Base-by-base conservation (phyloP, 495 filamentous ascomycete genomes). In the Annulohypoxylon nitens region DNA sequence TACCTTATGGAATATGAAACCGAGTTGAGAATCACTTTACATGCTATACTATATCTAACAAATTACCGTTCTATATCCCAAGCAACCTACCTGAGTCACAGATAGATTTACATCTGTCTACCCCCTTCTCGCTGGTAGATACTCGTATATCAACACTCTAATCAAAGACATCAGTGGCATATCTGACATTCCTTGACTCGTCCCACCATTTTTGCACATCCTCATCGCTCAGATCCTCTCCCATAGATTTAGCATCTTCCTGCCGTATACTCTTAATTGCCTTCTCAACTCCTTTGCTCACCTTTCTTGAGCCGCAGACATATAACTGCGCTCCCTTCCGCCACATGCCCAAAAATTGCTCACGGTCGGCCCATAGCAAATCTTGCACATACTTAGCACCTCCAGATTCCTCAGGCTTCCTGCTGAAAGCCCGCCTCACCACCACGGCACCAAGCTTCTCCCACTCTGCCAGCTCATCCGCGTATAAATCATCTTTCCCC, bases 81-180 rank as follows among this genome's bases (percentile, higher is more conserved):
- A 47, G 10, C 39, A 43, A 43, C 4, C 12, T 14, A 30, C 30
- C 5, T 6, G 5, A 23, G 20, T 23, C 30, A 1, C 30, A 30
- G 30, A 3, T 6, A 30, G 30, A 30, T 6, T 6, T 6, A 4
- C 30, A 30, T 30, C 30, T 6, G 30, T 30, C 2, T 30, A 6
- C 30, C 5, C 30, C 30, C 3, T 30, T 6, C 1, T 30, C 3
- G 8, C 37, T 12, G 43, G 43, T 47, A 51, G 14, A 43, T n/a
- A 4, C 14, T 5, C 20, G 20, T 25, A 51, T 51, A 9, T 51
- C 3, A 10, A 20, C 20, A 20, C 48, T 6, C 25, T 57, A 85
- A 59, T 83, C 84, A 83, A 91, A 92, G 59, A 90, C 86, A 81
- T 91, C 89, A 58, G 85, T 90, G 36, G 87, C 86, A 84, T 85